Base-by-base conservation (phyloP, 805 yeast species). In the Blastobotrys chiropterorum region DNA sequence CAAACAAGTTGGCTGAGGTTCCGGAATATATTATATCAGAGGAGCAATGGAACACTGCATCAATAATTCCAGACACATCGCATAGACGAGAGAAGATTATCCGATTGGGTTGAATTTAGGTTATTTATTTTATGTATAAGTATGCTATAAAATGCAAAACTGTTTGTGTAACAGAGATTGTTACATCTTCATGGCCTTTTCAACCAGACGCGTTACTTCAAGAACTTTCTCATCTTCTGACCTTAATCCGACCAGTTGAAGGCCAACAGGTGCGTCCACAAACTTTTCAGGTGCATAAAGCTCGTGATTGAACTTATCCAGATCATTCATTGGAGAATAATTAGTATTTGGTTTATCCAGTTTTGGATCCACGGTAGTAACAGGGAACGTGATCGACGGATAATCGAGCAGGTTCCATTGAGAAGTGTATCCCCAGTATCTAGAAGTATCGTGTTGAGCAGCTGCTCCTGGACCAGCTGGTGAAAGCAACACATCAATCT, bases 401-500 rank as follows among this genome's bases (percentile, higher is more conserved):
- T 50, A 59, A 39, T 59, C 62, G 26, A 59, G 42, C 44, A 58
- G 34, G 44, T 56, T 56, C 48, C 52, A 51, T 15, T 51, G 49
- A n/a, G 51, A 42, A 11, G 56, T 54, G 49, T 59, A 86, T 2
- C 90, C 85, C 90, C 94, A 86, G 67, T 83, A 17, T 38, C 48
- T 14, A 38, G 55, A 6, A 44, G 38, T 20, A 34, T 48, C 22
- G 50, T 47, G 52, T 31, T 46, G 48, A 47, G 44, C 39, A 30
- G 48, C 44, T 19, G 15, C 49, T 26, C 46, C 19, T 40, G 49
- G 21, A 30, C 44, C 22, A 34, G 49, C 44, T 22, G 58, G 58
- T 11, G 44, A 30, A 20, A 55, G 48, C 48, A 50, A 48, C 6
- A 53, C 59, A 34, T 48, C 54, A 4, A 56, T 45, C 11, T 53